Evolutionary conservation across 2,329 filamentous ascomycete genomes (phyloP).

Genomic region (Xylaria sp.): DNA sequence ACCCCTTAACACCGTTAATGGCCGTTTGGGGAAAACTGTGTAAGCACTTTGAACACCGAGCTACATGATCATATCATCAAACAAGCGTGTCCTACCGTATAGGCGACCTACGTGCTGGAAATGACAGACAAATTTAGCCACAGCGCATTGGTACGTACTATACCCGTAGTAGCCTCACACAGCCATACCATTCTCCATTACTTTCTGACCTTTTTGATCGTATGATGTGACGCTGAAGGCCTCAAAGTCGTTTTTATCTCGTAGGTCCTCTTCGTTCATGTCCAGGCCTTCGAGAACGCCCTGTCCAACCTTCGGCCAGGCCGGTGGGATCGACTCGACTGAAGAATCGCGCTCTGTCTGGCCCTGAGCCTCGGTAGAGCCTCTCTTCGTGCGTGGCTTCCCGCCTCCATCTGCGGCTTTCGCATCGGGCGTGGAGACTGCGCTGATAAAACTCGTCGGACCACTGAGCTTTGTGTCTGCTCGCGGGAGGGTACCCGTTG

Average conservation of each 20-base stretch:
- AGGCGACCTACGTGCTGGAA: neutral
- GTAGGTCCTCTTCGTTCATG: conserved; percentile 46
- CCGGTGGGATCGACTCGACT: conserved; percentile 46
- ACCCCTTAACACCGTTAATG: neutral
- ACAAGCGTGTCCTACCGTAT: neutral
- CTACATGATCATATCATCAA: conserved; percentile 5
- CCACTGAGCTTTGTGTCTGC: conserved; percentile 50
- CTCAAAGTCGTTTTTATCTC: conserved; percentile 49
- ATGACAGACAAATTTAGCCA: neutral
- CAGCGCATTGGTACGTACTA: neutral
- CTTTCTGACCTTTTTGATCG: conserved; percentile 46
- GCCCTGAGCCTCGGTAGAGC: conserved; percentile 30
- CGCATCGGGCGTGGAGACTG: conserved; percentile 21
- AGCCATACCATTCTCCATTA: conserved; percentile 48
- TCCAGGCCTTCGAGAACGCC: conserved; percentile 46
- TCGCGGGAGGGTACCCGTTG: conserved; percentile 48
- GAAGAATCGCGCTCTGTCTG: conserved; percentile 43
- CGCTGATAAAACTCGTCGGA: conserved; percentile 49
- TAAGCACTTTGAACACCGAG: conserved; percentile 10
- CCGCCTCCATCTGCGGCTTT: conserved; percentile 32
- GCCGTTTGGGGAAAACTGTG: neutral
- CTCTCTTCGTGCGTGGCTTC: conserved; percentile 32
- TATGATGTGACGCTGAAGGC: conserved; percentile 52
- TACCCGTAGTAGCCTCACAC: conserved; percentile 21
- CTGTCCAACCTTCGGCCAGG: conserved; percentile 48